Evolutionary conservation across 2,329 filamentous ascomycete species (phyloP), one percentile per base, ranked within the genome.

Genomic region (Rhynchosporium agropyri): DNA sequence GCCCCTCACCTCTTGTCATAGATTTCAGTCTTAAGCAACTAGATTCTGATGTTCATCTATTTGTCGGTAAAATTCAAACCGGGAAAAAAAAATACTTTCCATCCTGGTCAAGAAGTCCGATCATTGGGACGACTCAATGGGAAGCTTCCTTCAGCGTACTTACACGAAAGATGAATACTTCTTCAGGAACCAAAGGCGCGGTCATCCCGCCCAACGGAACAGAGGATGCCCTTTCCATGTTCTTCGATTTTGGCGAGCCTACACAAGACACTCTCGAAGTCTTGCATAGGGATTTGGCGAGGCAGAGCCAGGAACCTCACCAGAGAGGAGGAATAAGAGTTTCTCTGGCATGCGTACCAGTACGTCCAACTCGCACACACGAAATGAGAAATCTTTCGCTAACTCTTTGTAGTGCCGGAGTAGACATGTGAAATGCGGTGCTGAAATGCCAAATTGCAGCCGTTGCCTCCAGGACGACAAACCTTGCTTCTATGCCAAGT

Each of bases 401-500:
- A 45, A 66, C 45, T 63, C 48, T 59, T 51, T 15, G 53, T 20
- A 71, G 70, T 73, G 72, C 60, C 77, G 75, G 57, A 75, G 70
- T 62, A 76, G 74, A 36, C 78, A 78, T 71, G 72, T 80, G 38
- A 80, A 79, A 73, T 83, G 79, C 66, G 80, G 81, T 65, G 79
- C 77, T 43, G 76, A 73, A 50, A 74, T 74, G 61, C 80, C 80
- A 33, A 69, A 69, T 20, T 81, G 79, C 62, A 73, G 69, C 58
- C 77, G 79, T 29, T 81, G 80, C 67, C 68, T 70, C 43, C 69
- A 72, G 26, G 76, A 77, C 50, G 76, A 75, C 31, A 79, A 79
- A 62, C 72, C 77, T 33, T 83, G 80, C 61, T 76, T 75, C 62
- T 83, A 82, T 70, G 75, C 78, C 26, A 78, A 78, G 65, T 83